Evolutionary conservation across 768 basidiomycete species (phyloP), one percentile per base, ranked within the genome.

Genomic region (Naematelia encephala): DNA sequence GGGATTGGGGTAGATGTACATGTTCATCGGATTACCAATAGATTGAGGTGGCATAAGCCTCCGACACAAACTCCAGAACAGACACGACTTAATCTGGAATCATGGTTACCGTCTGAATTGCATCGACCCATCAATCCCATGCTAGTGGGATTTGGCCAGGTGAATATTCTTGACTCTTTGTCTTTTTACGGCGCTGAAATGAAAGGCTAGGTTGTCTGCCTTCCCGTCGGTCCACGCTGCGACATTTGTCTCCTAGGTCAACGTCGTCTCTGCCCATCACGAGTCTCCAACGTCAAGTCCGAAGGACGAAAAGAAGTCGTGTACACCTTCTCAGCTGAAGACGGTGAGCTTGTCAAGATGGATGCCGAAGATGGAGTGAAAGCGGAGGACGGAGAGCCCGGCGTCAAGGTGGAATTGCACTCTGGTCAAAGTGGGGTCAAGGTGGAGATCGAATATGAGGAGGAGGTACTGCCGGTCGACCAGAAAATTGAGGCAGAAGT

Each of bases 1-100:
- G 94, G 94, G 1, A 94, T 97, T 29, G 94, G 93, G 0, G 94
- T 98, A 0, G 94, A 99, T 66, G 88, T 91, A 0, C 94, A 99
- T 74, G 92, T 97, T 5, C 92, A 97, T 66, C 81, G 94, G 4
- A 97, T 99, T 54, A 92, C 92, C 25, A 93, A 98, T 66, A 81
- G 91, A 14, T 77, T 99, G 1, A 86, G 89, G 42, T 99, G 94
- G 94, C 94, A 98, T 76, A 84, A 84, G 60, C 85, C 83, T 2
- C 85, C 84, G 4, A 93, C 92, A 1, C 89, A 86, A 70, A 87
- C 80, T 1, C 89, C 93, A 0, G 94, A 99, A 70, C 85, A 89
- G 69, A 97, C 94, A 0, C 80, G 93, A 13, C 62, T 77, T 23
- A 77, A 77, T 54, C 63, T 77, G 12, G 68, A 77, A 64, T 73